These are phyloP conservation scores for Rachicladosporium sp. DNA, from an alignment of 2,329 filamentous ascomycete species.

Conservation along the genomic window DNA sequence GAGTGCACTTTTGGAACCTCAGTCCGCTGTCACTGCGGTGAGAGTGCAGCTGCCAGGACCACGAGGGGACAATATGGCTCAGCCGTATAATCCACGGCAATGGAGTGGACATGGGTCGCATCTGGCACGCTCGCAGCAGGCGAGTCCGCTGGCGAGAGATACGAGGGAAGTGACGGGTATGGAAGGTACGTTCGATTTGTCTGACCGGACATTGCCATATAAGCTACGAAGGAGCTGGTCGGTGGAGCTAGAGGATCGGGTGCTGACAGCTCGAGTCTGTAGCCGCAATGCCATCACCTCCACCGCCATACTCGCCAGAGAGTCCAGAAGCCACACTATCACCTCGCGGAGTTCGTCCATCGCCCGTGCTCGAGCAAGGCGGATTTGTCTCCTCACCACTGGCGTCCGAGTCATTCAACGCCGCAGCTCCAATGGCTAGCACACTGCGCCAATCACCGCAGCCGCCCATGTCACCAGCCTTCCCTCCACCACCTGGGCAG, in stretches of 20 bases:
- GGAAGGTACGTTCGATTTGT: slow-evolving; percentile 30
- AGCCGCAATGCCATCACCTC: slow-evolving; percentile 39
- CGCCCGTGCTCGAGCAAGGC: slow-evolving; percentile 25
- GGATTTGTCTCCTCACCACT: slow-evolving; percentile 25
- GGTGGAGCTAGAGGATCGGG: not conserved
- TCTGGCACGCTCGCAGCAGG: slow-evolving; percentile 20
- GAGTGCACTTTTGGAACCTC: not conserved
- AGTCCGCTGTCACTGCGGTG: slow-evolving; percentile 11
- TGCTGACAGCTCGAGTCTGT: slow-evolving; percentile 2
- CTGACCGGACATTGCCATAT: slow-evolving; percentile 1
- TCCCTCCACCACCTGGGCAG: slow-evolving; percentile 21
- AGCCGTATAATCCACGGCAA: slow-evolving; percentile 39
- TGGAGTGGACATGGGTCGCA: slow-evolving; percentile 31
- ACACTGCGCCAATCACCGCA: slow-evolving; percentile 19
- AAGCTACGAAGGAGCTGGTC: not conserved
- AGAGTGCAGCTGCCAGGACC: slow-evolving; percentile 21
- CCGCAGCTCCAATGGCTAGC: slow-evolving; percentile 1
- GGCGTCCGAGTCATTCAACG: slow-evolving; percentile 14
- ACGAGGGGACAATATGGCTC: slow-evolving; percentile 18
- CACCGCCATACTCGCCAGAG: slow-evolving; percentile 37
- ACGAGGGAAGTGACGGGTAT: slow-evolving; percentile 33
- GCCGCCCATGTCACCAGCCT: slow-evolving; percentile 17
- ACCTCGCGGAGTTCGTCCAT: slow-evolving; percentile 21
- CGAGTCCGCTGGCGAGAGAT: slow-evolving; percentile 18
- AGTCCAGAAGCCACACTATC: slow-evolving; percentile 24